These are phyloP conservation scores for Candida ponderosae DNA, from an alignment of 805 yeast genomes.

Conservation along the genomic window DNA sequence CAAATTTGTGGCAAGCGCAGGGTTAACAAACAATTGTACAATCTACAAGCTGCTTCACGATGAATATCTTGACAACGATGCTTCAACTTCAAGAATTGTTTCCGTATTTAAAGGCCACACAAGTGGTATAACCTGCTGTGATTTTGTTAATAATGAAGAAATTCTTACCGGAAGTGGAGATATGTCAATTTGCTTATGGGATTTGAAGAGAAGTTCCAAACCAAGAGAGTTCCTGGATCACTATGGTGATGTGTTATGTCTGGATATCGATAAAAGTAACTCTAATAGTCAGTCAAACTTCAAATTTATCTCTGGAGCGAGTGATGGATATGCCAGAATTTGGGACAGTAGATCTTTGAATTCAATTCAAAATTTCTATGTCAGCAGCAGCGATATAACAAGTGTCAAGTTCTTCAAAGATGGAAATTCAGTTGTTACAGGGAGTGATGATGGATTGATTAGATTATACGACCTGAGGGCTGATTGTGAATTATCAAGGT, in stretches of 20 bases:
- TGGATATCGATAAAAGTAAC: conserved; percentile 24
- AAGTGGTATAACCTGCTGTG: conserved; percentile 72
- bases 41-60: conserved; percentile 39
- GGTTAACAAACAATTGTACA: conserved; percentile 73
- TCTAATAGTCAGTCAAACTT: conserved; percentile 11
- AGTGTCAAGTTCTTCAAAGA: conserved; percentile 57
- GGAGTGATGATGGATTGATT: conserved; percentile 71
- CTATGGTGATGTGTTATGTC: conserved; percentile 59
- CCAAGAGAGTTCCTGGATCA: conserved; percentile 55
- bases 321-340: conserved; percentile 58
- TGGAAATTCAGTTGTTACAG: conserved; percentile 63
- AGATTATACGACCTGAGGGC: conserved; percentile 70
- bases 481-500: conserved; percentile 58
- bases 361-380: conserved; percentile 41
- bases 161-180: conserved; percentile 77
- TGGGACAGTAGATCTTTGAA: conserved; percentile 54
- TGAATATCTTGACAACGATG: conserved; percentile 17
- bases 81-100: conserved; percentile 30
- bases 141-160: conserved; percentile 49
- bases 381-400: conserved; percentile 60
- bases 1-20: conserved; percentile 67
- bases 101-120: conserved; percentile 70
- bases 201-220: conserved; percentile 50
- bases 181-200: conserved; percentile 76
- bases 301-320: conserved; percentile 53